phyloP scores from a whole-genome alignment of 2,329 filamentous ascomycete species.

The Fusarium incarnatum region DNA sequence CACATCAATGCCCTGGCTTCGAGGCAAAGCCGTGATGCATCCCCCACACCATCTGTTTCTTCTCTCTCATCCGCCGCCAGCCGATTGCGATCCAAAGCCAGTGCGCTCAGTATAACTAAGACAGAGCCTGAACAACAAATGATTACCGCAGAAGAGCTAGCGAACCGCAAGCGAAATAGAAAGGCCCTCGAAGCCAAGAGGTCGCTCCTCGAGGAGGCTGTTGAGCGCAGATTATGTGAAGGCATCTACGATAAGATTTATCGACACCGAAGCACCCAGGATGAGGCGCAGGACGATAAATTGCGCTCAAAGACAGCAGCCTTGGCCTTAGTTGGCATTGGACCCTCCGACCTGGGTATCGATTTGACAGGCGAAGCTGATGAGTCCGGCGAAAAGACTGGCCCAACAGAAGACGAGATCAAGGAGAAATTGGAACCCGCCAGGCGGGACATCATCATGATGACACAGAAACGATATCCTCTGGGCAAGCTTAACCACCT shows the following conservation, averaged over 20 bases:
- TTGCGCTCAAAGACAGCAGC: constrained; percentile 94
- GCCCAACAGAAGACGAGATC: constrained; percentile 74
- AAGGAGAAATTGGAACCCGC: constrained; percentile 78
- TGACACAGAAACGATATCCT: constrained; percentile 89
- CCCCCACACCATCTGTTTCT: constrained; percentile 65
- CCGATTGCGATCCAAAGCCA: constrained; percentile 66
- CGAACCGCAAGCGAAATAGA: constrained; percentile 81
- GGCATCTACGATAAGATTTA: constrained; percentile 89
- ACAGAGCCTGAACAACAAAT: constrained; percentile 77
- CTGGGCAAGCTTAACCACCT: constrained; percentile 91
- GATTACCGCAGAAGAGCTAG: constrained; percentile 88
- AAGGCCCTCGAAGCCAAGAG: constrained; percentile 83
- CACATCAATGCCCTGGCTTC: constrained; percentile 85
- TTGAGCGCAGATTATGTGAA: constrained; percentile 87
- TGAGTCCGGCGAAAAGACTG: constrained; percentile 67
- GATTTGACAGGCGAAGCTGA: constrained; percentile 72
- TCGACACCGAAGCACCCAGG: constrained; percentile 89
- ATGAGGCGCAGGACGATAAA: constrained; percentile 95
- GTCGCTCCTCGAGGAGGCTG: constrained; percentile 84
- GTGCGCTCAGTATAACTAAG: constrained; percentile 63
- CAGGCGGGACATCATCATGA: constrained; percentile 74
- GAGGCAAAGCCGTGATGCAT: constrained; percentile 75
- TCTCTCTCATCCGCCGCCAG: constrained; percentile 68
- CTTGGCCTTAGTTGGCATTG: constrained; percentile 89
- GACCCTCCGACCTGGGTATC: constrained; percentile 84